These are phyloP conservation scores for Yamadazyma epiphylla DNA, from an alignment of 1,139 yeast species.

Conservation along the genomic window DNA sequence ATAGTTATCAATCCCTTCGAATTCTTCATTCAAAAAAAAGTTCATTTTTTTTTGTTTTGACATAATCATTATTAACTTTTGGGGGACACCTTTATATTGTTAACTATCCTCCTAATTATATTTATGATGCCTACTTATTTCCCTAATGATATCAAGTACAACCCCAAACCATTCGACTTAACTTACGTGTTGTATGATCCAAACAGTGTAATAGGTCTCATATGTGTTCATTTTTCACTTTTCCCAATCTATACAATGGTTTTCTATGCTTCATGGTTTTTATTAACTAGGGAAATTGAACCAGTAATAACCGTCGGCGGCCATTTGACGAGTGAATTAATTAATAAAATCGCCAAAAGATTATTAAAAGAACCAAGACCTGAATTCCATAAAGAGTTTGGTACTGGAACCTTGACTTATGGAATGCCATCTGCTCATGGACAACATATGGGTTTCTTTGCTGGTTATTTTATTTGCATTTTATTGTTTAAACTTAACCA, in stretches of 20 bases:
- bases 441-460: conserved; percentile 88
- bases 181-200: conserved; percentile 83
- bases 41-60: too few species aligned
- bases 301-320: conserved; percentile 83
- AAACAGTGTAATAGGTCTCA: conserved; percentile 53
- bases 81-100: too few species aligned
- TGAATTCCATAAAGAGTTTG: conserved; percentile 47
- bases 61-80: too few species aligned
- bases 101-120: background rate
- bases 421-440: conserved; percentile 99
- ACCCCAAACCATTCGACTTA: conserved; percentile 54
- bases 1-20: too few species aligned
- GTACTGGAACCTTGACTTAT: conserved; percentile 54
- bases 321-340: conserved; percentile 72
- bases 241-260: conserved; percentile 80
- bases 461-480: conserved; percentile 55
- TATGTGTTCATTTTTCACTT: conserved; percentile 70
- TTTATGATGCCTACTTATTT: conserved; percentile 18
- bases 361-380: conserved; percentile 76
- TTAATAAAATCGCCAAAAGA: conserved; percentile 66
- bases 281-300: conserved; percentile 79
- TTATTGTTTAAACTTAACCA: conserved; percentile 25
- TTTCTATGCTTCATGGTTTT: conserved; percentile 80
- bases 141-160: conserved; percentile 20
- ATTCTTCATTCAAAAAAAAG: too few species aligned